Percentiles rank a stretch among this genome's conserved stretches.
Conservation (phyloP, 1,284 basidiomycete species). For the Rhodotorula sp. region DNA sequence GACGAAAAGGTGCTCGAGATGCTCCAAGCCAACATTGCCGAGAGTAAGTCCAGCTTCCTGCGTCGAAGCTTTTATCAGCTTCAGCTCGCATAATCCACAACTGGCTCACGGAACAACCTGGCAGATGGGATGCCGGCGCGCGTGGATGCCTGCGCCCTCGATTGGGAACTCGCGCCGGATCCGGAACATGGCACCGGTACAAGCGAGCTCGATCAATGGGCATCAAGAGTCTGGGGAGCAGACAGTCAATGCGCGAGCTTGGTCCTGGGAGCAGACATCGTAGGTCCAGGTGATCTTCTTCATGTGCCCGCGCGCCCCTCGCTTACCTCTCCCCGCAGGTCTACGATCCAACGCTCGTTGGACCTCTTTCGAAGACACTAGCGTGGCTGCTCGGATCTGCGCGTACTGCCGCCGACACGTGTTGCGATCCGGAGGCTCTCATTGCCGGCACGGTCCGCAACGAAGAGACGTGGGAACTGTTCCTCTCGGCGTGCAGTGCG, state of each 20-base stretch:
- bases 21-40: conserved; percentile 17
- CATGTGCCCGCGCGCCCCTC: too few species aligned
- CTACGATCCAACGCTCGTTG: conserved; percentile 31
- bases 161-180: conserved; percentile 27
- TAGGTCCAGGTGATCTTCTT: not conserved
- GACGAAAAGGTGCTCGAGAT: conserved; percentile 29
- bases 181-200: not conserved
- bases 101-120: not conserved
- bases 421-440: conserved; percentile 8
- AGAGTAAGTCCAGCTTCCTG: conserved; percentile 19
- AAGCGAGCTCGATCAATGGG: conserved; percentile 10
- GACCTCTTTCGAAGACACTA: conserved; percentile 19
- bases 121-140: conserved; percentile 12
- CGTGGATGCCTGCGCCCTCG: conserved; percentile 2
- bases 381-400: conserved; percentile 11
- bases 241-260: not conserved
- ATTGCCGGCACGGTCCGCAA: conserved; percentile 38
- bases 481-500: conserved; percentile 29
- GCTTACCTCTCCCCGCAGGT: conserved; percentile 18
- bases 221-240: not conserved
- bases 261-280: conserved; percentile 39
- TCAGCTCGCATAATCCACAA: not conserved
- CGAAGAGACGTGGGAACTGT: conserved; percentile 29
- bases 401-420: not conserved
- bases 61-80: fast-evolving